These are phyloP conservation scores for Aeschynomene evenia DNA, from an alignment of 306 rosid genomes.

Conservation along the genomic window DNA sequence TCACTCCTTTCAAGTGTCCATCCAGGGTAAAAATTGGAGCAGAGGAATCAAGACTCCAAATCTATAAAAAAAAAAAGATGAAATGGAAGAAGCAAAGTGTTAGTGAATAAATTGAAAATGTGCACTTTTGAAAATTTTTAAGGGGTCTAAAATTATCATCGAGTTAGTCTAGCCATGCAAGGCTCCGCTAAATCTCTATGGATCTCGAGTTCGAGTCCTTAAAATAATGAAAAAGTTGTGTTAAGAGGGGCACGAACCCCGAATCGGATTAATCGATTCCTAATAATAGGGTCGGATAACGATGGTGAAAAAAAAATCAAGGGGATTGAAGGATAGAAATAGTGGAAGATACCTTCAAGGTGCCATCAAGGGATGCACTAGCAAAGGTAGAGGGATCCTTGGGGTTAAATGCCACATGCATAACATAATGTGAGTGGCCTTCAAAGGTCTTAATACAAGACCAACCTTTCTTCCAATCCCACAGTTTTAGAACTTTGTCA, in stretches of 20 bases:
- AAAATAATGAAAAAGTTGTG: too few relatives aligned
- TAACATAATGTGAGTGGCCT: slow-evolving; percentile 70
- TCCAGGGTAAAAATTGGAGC: slow-evolving; percentile 43
- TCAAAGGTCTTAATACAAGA: slow-evolving; percentile 39
- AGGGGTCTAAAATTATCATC: neutral
- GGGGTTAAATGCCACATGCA: slow-evolving; percentile 60
- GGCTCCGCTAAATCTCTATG: too few relatives aligned
- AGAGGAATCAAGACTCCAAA: slow-evolving; percentile 58
- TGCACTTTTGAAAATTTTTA: neutral
- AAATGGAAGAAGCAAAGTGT: neutral
- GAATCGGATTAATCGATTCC: too few relatives aligned
- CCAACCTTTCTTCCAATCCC: slow-evolving; percentile 71
- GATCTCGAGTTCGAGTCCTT: too few relatives aligned
- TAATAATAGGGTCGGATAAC: too few relatives aligned
- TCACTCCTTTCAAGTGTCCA: slow-evolving; percentile 65
- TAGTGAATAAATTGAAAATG: neutral
- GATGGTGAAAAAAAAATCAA: too few relatives aligned
- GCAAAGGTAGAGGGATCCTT: slow-evolving; percentile 41
- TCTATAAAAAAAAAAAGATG: slow-evolving; percentile 28
- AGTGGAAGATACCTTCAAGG: slow-evolving; percentile 57
- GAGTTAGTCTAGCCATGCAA: too few relatives aligned
- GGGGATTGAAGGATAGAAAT: too few relatives aligned
- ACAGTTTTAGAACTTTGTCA: slow-evolving; percentile 52
- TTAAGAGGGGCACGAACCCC: too few relatives aligned
- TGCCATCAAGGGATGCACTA: slow-evolving; percentile 62